phyloP scores from a whole-genome alignment of 345 rosid genomes.

The Trapa incisa region DNA sequence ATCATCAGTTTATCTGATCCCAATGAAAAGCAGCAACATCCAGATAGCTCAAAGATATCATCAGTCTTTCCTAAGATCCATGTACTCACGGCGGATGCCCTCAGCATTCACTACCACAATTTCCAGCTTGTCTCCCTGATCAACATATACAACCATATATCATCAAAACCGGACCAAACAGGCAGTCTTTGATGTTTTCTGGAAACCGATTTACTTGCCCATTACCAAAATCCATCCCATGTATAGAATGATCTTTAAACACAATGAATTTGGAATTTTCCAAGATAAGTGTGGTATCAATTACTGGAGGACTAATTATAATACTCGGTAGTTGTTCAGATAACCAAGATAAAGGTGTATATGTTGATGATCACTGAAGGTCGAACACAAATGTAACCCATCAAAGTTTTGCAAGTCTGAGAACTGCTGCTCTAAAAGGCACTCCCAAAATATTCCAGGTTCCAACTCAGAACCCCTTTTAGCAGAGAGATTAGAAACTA shows the following conservation, averaged over 20 bases:
- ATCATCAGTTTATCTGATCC: neutral
- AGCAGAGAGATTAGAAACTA: conserved; percentile 16
- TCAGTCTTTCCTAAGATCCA: conserved; percentile 82
- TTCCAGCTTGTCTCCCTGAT: conserved; percentile 79
- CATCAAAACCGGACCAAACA: neutral
- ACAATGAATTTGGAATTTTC: neutral
- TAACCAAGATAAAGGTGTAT: neutral
- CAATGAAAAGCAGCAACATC: neutral
- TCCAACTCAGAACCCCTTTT: neutral
- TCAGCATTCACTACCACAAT: conserved; percentile 58
- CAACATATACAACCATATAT: neutral
- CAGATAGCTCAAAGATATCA: neutral
- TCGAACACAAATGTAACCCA: neutral
- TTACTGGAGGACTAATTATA: neutral
- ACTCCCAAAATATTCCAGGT: neutral
- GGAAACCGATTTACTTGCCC: no score
- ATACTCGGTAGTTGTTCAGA: neutral
- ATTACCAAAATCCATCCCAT: neutral
- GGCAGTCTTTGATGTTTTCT: no score
- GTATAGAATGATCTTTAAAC: neutral
- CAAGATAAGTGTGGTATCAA: neutral
- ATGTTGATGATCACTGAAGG: neutral
- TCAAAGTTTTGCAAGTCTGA: no score
- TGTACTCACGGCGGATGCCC: conserved; percentile 55
- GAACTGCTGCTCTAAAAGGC: neutral